Evolutionary conservation across 2,329 filamentous ascomycete species (phyloP), one percentile per base, ranked within the genome.

Genomic region (Pestalotiopsis fici): DNA sequence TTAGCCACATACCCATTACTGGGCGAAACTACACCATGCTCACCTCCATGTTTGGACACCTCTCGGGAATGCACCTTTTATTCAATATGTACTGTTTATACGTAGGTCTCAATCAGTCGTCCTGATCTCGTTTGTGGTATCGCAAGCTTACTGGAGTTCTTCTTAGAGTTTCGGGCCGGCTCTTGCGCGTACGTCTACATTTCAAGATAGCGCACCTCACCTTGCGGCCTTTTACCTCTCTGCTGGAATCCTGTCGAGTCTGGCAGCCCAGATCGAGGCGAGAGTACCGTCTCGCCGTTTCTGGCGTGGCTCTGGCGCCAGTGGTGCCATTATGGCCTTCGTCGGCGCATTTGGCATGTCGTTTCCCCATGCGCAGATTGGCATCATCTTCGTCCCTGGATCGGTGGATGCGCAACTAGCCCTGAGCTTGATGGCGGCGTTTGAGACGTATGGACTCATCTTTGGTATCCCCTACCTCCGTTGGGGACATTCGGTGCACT

Each of bases 151-250:
- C 43, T 11, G 15, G n/a, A 50, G 21, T n/a, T 11, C 31, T 35
- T 50, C 43, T 18, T 35, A 60, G 57, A 65, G 64, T 27, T 65
- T 75, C n/a, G 69, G 66, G 1, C 67, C 68, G 21, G 4, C 13
- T 2, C 68, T 73, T 23, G 63, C 70, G 6, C 6, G 9, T 4
- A 69, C 69, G 3, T 62, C 11, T 6, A 61, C 64, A 12, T 74
- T 77, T 50, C 31, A 64, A 13, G 50, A 55, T n/a, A 71, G 66
- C 11, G 67, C 59, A 5, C 65, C 69, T 37, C 75, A 76, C 64
- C 68, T 76, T n/a, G 63, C 68, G 1, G 75, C 75, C 11, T 77
- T 77, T 69, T 77, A 72, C 65, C 71, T 76, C 47, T 73, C 73
- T 2, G 37, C 74, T 21, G 74, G 71, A 5, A 71, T 75, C 35